phyloP scores from a whole-genome alignment of 2,329 filamentous ascomycete genomes.

The Tolypocladium ophioglossoides region DNA sequence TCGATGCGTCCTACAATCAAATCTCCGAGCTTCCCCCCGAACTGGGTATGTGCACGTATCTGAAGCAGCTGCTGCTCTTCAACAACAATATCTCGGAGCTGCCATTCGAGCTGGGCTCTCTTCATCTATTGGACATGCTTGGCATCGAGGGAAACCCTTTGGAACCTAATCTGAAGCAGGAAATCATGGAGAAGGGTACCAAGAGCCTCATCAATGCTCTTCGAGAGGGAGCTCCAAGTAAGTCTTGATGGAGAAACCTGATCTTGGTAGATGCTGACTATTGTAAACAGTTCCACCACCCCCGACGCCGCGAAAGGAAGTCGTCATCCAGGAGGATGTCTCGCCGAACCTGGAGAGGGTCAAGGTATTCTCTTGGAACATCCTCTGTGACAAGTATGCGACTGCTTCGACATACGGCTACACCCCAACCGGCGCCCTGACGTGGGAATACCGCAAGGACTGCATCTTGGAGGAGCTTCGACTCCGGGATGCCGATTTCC shows the following conservation, averaged over 20 bases:
- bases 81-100: conserved; percentile 80
- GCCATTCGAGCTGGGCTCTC: conserved; percentile 77
- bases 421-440: conserved; percentile 68
- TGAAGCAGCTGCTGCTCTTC: conserved; percentile 77
- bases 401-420: conserved; percentile 82
- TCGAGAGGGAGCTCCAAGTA: conserved; percentile 77
- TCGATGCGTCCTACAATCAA: conserved; percentile 86
- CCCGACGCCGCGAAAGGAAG: conserved; percentile 64
- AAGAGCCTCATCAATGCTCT: conserved; percentile 73
- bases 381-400: conserved; percentile 87
- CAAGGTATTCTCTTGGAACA: conserved; percentile 89
- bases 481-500: conserved; percentile 71
- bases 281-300: conserved; percentile 56
- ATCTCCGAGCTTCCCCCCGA: conserved; percentile 74
- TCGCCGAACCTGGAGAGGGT: conserved; percentile 55
- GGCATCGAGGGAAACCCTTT: conserved; percentile 90
- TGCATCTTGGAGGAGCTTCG: conserved; percentile 76
- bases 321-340: conserved; percentile 64
- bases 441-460: conserved; percentile 79
- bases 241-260: conserved; percentile 20
- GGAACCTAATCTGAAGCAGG: conserved; percentile 63
- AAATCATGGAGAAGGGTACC: conserved; percentile 80
- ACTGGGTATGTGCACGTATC: conserved; percentile 91
- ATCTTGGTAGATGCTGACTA: neutral
- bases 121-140: conserved; percentile 80